Evolutionary conservation across 352 stramenopile genomes (phyloP), one percentile per base, ranked within the genome.

Genomic region (Globisporangium abappressorium): DNA sequence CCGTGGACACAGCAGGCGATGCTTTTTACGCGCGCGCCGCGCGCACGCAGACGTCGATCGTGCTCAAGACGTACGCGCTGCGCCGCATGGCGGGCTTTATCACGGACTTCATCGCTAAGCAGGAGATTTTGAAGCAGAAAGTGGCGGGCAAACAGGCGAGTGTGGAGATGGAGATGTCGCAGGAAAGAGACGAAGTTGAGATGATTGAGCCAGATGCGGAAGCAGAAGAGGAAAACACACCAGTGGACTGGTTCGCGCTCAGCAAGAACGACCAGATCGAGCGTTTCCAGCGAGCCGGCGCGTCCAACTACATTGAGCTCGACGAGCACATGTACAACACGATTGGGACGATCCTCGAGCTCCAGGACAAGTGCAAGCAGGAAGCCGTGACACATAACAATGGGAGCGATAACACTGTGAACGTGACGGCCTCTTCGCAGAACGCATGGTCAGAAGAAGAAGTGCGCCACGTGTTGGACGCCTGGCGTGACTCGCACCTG

Each of bases 31-130:
- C 28, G 51, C 55, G 53, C 6, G 34, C 43, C 12, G 30, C 46
- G 54, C 64, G 64, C 43, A 64, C 64, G 41, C 55, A 64, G 30
- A 69, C 64, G 43, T 57, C 64, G 2, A 55, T 69, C 9, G 64
- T 62, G 64, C 54, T 62, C 54, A 62, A 62, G 26, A 64, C 43
- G 28, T 69, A 69, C n/a, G 64, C 64, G 28, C 55, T 69, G 36
- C 64, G 64, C 12, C 64, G 56, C 55, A 69, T 69, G 64, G 56
- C 64, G 5, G 28, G 20, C 18, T 69, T 69, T n/a, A 63, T 69
- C 43, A 57, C 64, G 6, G 15, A 60, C 26, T 69, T 57, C 22
- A 9, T 47, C 5, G 57, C 55, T 2, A 46, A 69, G 43, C 64
- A 68, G 12, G 36, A 47, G 18, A 15, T 41, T 12, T 24, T 33